phyloP scores from a whole-genome alignment of 345 rosid genomes.

The Nephelium lappaceum region DNA sequence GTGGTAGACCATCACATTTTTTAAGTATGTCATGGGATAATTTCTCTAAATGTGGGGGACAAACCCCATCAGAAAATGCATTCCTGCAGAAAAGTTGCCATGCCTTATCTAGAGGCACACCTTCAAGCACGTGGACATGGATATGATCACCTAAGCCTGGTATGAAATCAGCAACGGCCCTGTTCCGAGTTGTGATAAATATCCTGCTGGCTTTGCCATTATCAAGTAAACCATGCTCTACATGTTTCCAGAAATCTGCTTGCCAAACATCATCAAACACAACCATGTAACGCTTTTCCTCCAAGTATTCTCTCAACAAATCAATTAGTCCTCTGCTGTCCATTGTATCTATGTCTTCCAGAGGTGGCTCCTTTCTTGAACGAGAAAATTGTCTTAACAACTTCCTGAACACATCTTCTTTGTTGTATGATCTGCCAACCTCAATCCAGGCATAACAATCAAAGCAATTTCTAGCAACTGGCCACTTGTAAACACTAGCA shows the following conservation, averaged over 20 bases:
- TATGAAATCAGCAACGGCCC: background rate
- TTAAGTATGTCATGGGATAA: background rate
- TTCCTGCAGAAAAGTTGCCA: slow-evolving; percentile 18
- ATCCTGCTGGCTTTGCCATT: slow-evolving; percentile 18
- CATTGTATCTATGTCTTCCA: slow-evolving; percentile 1
- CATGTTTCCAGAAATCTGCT: slow-evolving; percentile 15
- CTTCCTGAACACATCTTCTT: background rate
- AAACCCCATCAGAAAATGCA: background rate
- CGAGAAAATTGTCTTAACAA: background rate
- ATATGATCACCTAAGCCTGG: background rate
- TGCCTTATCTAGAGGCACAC: background rate
- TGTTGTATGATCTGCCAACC: slow-evolving; percentile 6
- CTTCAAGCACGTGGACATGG: slow-evolving; percentile 14
- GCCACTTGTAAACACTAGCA: slow-evolving; percentile 3
- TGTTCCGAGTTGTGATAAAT: slow-evolving; percentile 14
- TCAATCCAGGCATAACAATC: slow-evolving; percentile 24
- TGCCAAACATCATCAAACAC: slow-evolving; percentile 30
- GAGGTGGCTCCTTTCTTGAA: background rate
- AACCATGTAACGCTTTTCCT: slow-evolving; percentile 17
- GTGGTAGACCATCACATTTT: slow-evolving; percentile 26
- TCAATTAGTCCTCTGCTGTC: background rate
- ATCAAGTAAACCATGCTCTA: slow-evolving; percentile 21
- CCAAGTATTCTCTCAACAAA: slow-evolving; percentile 7
- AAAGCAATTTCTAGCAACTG: background rate
- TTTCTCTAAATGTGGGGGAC: slow-evolving; percentile 12